Conservation (phyloP, 1,284 basidiomycete genomes). For the Hymenochaete sp. region DNA sequence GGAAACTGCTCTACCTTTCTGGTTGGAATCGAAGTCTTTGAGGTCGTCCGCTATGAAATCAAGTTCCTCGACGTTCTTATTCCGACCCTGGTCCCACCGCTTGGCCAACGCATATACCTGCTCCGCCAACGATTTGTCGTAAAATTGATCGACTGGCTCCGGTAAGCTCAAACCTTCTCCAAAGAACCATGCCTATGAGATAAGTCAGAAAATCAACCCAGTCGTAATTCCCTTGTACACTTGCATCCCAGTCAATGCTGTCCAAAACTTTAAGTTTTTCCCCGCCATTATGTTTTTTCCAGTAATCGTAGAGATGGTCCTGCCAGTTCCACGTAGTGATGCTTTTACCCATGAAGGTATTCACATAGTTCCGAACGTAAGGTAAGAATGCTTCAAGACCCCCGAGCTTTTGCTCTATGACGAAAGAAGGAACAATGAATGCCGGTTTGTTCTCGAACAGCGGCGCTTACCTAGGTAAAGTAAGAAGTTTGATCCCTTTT, state of each 20-base stretch:
- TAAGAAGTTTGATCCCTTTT: conserved; percentile 70
- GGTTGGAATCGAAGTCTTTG: conserved; percentile 54
- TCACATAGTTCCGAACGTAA: conserved; percentile 76
- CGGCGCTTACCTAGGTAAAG: conserved; percentile 35
- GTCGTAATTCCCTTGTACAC: conserved; percentile 19
- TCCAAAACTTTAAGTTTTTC: conserved; percentile 66
- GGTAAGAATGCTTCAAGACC: conserved; percentile 82
- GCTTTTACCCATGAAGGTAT: conserved; percentile 70
- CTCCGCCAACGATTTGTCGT: conserved; percentile 75
- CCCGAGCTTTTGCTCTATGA: conserved; percentile 69
- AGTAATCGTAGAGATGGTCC: conserved; percentile 77
- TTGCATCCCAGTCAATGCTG: conserved; percentile 72
- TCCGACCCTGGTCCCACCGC: conserved; percentile 69
- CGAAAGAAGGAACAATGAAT: background rate
- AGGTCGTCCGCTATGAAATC: conserved; percentile 49
- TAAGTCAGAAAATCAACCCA: background rate
- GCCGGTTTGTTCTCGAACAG: no score
- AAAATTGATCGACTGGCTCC: conserved; percentile 69
- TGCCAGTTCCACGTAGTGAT: conserved; percentile 90
- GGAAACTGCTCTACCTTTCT: no score
- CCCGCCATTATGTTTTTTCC: conserved; percentile 46
- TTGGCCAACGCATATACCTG: conserved; percentile 64
- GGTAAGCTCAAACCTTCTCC: conserved; percentile 77
- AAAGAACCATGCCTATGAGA: conserved; percentile 71
- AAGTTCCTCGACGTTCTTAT: conserved; percentile 35